A percentile compares a stretch with the other conserved stretches of the same genome.
phyloP scores from a whole-genome alignment of 2,329 filamentous ascomycete genomes.

The Cladosporium oxysporum region DNA sequence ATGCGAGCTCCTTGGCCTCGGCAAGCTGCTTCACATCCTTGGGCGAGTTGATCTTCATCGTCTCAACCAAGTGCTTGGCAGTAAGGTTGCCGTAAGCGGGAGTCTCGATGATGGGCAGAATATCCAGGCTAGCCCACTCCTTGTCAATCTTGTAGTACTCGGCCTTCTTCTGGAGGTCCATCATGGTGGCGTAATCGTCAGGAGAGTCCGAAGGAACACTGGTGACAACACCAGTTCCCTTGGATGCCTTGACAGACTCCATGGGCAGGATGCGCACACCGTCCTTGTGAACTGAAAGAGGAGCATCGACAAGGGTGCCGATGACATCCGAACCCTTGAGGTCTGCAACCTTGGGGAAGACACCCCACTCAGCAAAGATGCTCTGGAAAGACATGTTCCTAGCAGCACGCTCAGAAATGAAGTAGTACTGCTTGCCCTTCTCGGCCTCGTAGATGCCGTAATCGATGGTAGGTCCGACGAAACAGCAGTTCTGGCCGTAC shows the following conservation, averaged over 20 bases:
- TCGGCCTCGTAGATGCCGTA: constrained; percentile 83
- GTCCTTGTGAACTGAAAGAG: constrained; percentile 79
- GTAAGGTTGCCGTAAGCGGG: constrained; percentile 83
- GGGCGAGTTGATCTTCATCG: constrained; percentile 93
- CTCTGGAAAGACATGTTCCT: constrained; percentile 97
- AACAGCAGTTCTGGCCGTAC: constrained; percentile 97
- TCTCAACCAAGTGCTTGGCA: constrained; percentile 80
- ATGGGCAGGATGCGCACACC: constrained; percentile 90
- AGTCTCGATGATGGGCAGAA: constrained; percentile 85
- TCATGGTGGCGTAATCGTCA: constrained; percentile 88
- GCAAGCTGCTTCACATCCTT: constrained; percentile 90
- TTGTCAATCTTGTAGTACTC: constrained; percentile 96
- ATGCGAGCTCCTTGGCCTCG: constrained; percentile 92
- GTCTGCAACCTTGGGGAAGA: constrained; percentile 72
- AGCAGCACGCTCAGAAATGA: constrained; percentile 79
- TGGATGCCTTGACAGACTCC: constrained; percentile 87
- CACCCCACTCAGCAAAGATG: constrained; percentile 75
- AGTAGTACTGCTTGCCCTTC: constrained; percentile 67
- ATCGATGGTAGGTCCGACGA: constrained; percentile 83
- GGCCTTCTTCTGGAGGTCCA: constrained; percentile 88
- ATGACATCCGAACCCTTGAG: constrained; percentile 77
- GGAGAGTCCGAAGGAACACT: constrained; percentile 94
- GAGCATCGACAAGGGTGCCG: constrained; percentile 86
- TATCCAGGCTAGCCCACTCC: constrained; percentile 91
- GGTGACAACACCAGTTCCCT: constrained; percentile 95